Evolutionary conservation across 192 early-diverging fungal species (phyloP).

Genomic region (Entrophospora sp.): DNA sequence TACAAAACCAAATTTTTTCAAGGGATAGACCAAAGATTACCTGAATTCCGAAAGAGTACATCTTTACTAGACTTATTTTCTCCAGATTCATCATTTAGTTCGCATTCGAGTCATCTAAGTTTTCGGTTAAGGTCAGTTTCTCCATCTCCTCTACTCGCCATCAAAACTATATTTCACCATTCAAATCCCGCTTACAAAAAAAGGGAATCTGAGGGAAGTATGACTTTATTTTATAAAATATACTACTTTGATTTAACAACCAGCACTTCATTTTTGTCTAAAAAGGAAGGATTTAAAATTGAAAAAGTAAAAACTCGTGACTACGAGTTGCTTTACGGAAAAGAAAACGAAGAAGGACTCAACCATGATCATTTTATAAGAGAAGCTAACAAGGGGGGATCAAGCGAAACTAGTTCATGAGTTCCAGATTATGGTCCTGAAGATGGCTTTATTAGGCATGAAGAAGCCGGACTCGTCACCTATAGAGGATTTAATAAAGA

Average conservation of each 20-base stretch:
- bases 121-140: background rate
- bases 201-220: background rate
- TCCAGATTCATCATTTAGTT: background rate
- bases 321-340: background rate
- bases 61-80: background rate
- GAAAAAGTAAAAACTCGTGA: background rate
- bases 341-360: background rate
- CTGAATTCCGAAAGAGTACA: background rate
- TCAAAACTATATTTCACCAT: background rate
- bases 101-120: background rate
- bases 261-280: background rate
- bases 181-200: background rate
- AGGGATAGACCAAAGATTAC: background rate
- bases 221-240: background rate
- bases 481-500: background rate
- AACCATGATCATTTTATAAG: background rate
- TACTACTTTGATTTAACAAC: background rate
- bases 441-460: background rate
- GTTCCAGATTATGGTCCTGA: background rate
- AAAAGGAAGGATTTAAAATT: background rate
- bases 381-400: background rate
- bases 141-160: background rate
- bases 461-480: background rate
- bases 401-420: background rate
- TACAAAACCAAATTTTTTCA: background rate